phyloP scores from a whole-genome alignment of 352 stramenopile genomes.

The Phytophthora europaea region DNA sequence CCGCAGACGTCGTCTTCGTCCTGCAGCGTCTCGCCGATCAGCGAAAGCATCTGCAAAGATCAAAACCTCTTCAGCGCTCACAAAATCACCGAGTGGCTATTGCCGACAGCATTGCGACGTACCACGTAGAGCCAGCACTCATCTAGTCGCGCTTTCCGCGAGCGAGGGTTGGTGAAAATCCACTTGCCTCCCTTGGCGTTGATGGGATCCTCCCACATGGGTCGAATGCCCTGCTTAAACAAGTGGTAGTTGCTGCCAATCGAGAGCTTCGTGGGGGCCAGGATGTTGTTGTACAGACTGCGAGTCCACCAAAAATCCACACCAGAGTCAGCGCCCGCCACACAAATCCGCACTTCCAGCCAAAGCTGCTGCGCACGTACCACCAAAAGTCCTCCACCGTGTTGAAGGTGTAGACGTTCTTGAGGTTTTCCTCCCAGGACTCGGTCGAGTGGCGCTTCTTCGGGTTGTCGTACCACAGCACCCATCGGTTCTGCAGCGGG shows the following conservation, averaged over 20 bases:
- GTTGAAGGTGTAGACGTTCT: conserved; percentile 95
- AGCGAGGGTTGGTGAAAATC: conserved; percentile 96
- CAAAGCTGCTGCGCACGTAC: conserved; percentile 34
- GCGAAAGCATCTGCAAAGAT: conserved; percentile 87
- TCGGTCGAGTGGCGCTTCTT: conserved; percentile 91
- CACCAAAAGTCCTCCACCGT: conserved; percentile 98
- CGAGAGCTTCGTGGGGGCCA: conserved; percentile 89
- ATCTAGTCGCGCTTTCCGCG: conserved; percentile 93
- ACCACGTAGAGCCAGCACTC: conserved; percentile 97
- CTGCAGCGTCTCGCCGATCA: conserved; percentile 97
- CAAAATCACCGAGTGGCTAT: background rate
- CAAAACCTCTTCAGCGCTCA: conserved; percentile 14
- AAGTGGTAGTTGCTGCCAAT: conserved; percentile 98
- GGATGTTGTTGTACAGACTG: conserved; percentile 96
- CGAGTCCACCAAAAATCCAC: background rate
- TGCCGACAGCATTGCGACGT: conserved; percentile 16
- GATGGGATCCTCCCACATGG: conserved; percentile 98
- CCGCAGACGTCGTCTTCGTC: conserved; percentile 96
- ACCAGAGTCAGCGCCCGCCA: conserved; percentile 6
- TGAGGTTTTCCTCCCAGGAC: conserved; percentile 92
- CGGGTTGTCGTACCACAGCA: conserved; percentile 92
- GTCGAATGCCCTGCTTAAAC: conserved; percentile 97
- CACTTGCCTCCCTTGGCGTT: conserved; percentile 98
- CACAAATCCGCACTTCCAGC: background rate
- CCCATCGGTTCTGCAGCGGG: conserved; percentile 89